Conservation (phyloP, 805 yeast species). For the Yamadazyma paraphyllophila region DNA sequence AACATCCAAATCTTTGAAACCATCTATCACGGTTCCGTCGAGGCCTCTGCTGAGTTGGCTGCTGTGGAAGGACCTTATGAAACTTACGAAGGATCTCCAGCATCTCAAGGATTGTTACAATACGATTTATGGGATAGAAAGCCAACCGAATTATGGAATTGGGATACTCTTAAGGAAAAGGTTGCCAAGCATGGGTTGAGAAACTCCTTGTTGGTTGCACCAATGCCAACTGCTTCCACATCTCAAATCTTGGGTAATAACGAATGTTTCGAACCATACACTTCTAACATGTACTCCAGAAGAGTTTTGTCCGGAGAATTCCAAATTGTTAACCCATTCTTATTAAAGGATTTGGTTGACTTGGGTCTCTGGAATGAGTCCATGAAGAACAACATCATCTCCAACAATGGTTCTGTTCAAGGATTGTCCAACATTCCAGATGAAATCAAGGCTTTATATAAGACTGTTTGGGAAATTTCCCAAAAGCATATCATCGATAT, state of each 20-base stretch:
- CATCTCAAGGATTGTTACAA: slow-evolving; percentile 56
- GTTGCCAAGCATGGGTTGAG: slow-evolving; percentile 51
- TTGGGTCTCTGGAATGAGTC: slow-evolving; percentile 57
- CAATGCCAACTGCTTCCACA: slow-evolving; percentile 69
- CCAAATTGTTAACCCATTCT: slow-evolving; percentile 60
- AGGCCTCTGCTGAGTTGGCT: slow-evolving; percentile 56
- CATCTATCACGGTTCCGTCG: slow-evolving; percentile 58
- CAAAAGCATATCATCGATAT: slow-evolving; percentile 56
- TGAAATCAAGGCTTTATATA: slow-evolving; percentile 52
- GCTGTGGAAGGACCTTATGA: slow-evolving; percentile 49
- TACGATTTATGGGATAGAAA: slow-evolving; percentile 59
- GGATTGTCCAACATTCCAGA: slow-evolving; percentile 53
- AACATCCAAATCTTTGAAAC: slow-evolving; percentile 62
- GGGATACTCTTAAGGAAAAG: slow-evolving; percentile 53
- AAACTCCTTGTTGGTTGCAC: slow-evolving; percentile 60
- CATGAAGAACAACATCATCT: slow-evolving; percentile 55
- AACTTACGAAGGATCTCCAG: slow-evolving; percentile 56
- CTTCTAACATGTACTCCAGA: slow-evolving; percentile 61
- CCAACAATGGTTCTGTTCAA: slow-evolving; percentile 59
- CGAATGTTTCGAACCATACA: slow-evolving; percentile 63
- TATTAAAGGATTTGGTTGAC: slow-evolving; percentile 56
- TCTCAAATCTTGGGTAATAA: slow-evolving; percentile 61
- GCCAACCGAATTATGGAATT: slow-evolving; percentile 58
- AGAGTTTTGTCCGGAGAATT: slow-evolving; percentile 64
- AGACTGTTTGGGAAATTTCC: slow-evolving; percentile 62